Evolutionary conservation across 2,329 filamentous ascomycete genomes (phyloP), one percentile per base, ranked within the genome.

Genomic region (Microsporum canis): DNA sequence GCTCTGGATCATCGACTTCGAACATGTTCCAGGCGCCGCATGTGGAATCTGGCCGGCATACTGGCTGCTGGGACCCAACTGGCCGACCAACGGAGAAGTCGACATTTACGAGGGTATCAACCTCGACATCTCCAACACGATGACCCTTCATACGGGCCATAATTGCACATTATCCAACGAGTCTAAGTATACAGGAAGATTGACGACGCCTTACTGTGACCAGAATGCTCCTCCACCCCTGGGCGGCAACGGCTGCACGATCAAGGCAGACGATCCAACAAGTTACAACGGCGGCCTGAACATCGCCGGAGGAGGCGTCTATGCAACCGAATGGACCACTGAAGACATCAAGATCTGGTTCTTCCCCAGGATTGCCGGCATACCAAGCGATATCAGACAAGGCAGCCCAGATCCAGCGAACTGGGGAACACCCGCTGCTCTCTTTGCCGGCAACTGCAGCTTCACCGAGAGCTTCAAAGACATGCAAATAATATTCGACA

Each of bases 241-340:
- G 55, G 68, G 70, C 55, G 78, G 76, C 61, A 71, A 69, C n/a
- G 75, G 74, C 59, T 78, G 77, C 65, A 70, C 70, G n/a, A 75
- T 78, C 61, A 68, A 70, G 39, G 69, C 70, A 38, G 63, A 66
- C 1, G 71, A 69, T 3, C 74, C 17, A 65, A 70, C 36, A 71
- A 73, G 29, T 59, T 85, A 79, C 61, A 84, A 84, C 39, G 70
- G 71, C 3, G 76, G 71, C 0, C 81, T 87, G 72, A 87, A 82
- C 65, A 63, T 68, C 2, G 66, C 72, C 14, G 74, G 75, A 1
- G 80, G 80, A 55, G 79, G 79, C 57, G 69, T 82, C 0, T 77
- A 80, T 65, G 80, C 78, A 0, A 73, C 79, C 66, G 76, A 81
- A 64, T 73, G 79, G 71, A 77, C 78, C 3, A 63, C 67, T 3